Conservation (phyloP, 1,284 basidiomycete genomes). For the Marasmius sp. region DNA sequence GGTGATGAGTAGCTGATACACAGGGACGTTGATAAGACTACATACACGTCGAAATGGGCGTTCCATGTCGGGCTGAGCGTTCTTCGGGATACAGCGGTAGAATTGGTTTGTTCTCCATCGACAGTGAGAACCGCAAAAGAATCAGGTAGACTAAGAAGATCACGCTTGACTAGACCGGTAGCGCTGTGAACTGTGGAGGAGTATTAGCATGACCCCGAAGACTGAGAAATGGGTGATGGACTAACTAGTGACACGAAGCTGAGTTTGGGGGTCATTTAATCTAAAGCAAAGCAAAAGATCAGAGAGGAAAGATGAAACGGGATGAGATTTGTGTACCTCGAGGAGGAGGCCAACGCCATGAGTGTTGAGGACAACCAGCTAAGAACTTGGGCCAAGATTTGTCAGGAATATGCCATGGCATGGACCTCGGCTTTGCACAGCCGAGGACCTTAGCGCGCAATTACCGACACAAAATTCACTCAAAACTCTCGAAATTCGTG, state of each 20-base stretch:
- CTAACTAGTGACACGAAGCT: constrained; percentile 40
- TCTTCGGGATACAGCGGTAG: constrained; percentile 83
- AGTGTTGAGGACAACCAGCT: neutral
- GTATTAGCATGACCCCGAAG: constrained; percentile 3
- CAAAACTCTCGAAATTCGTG: too few species aligned
- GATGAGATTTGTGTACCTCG: constrained; percentile 40
- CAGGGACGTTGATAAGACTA: constrained; percentile 13
- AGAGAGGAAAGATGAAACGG: constrained; percentile 30
- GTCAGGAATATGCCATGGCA: neutral
- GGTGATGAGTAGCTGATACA: constrained; percentile 6
- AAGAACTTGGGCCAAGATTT: neutral
- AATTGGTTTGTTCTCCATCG: constrained; percentile 93
- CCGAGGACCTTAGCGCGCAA: neutral
- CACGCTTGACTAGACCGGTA: constrained; percentile 85
- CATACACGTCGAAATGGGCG: constrained; percentile 89
- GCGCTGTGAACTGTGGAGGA: constrained; percentile 76
- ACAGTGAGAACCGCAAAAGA: constrained; percentile 97
- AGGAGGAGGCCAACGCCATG: constrained; percentile 3
- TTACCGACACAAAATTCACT: neutral
- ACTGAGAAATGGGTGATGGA: constrained; percentile 8
- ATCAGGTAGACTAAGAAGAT: constrained; percentile 90
- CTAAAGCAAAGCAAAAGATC: constrained; percentile 20
- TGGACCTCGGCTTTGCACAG: constrained; percentile 1
- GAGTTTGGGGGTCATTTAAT: constrained; percentile 43
- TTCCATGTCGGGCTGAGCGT: constrained; percentile 93